A percentile compares a stretch with the other conserved stretches of the same genome.
phyloP scores from a whole-genome alignment of 2,329 filamentous ascomycete species.

The Xylariaceae sp. region DNA sequence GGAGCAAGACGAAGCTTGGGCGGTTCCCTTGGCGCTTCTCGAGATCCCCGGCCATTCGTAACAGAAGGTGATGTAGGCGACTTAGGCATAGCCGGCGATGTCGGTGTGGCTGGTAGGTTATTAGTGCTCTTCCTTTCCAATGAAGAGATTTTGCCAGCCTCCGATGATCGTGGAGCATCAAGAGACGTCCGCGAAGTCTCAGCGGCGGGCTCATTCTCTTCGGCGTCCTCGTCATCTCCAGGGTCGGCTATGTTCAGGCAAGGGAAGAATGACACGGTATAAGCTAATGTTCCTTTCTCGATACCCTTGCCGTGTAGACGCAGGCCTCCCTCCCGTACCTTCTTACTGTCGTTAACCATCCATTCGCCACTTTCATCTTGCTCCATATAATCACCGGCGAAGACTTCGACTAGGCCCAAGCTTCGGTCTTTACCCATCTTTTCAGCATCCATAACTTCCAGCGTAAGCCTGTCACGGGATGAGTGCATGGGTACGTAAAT shows the following conservation, averaged over 20 bases:
- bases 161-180: conserved; percentile 44
- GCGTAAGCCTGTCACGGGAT: conserved; percentile 77
- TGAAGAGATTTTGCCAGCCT: conserved; percentile 55
- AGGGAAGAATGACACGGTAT: conserved; percentile 89
- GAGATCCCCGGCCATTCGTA: conserved; percentile 50
- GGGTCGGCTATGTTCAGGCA: conserved; percentile 87
- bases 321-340: conserved; percentile 69
- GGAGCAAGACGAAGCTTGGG: conserved; percentile 80
- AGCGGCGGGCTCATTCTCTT: conserved; percentile 42
- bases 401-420: conserved; percentile 80
- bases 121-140: conserved; percentile 42
- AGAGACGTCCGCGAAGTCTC: conserved; percentile 38
- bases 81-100: conserved; percentile 51
- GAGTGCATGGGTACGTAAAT: conserved; percentile 93
- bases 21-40: conserved; percentile 61
- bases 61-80: conserved; percentile 48
- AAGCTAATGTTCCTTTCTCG: conserved; percentile 81
- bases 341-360: conserved; percentile 77
- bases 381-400: conserved; percentile 77
- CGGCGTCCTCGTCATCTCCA: conserved; percentile 74
- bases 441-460: conserved; percentile 98
- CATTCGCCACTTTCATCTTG: conserved; percentile 85
- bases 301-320: conserved; percentile 75
- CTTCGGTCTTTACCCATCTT: conserved; percentile 89
- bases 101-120: conserved; percentile 39